Conservation (phyloP, 176 grass and related monocot genomes). For the Chloris gayana region DNA sequence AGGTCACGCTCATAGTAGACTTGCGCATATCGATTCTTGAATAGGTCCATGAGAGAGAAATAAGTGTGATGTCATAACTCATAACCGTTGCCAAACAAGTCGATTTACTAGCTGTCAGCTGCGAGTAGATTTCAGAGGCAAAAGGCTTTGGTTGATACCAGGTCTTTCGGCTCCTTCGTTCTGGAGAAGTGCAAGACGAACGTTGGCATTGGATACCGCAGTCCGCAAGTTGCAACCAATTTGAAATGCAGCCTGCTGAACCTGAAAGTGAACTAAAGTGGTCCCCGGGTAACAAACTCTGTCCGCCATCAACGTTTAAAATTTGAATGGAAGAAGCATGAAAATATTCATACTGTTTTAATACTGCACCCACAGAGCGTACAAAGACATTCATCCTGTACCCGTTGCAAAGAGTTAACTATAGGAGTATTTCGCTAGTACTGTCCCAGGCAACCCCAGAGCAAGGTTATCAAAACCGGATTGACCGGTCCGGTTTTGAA, state of each 20-base stretch:
- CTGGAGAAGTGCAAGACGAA: constrained; percentile 14
- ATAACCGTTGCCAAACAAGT: neutral
- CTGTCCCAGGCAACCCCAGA: too few relatives aligned
- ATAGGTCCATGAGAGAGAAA: neutral
- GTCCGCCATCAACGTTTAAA: constrained; percentile 38
- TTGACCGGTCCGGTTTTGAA: too few relatives aligned
- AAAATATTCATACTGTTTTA: neutral
- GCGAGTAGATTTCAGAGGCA: constrained; percentile 24
- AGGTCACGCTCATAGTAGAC: neutral
- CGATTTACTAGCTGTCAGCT: neutral
- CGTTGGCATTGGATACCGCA: constrained; percentile 13
- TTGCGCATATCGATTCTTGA: neutral
- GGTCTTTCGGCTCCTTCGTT: neutral
- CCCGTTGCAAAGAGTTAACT: neutral
- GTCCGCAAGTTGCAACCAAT: neutral
- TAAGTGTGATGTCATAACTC: neutral
- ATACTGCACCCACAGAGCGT: constrained; percentile 6
- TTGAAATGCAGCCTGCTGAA: constrained; percentile 17
- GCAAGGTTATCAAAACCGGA: too few relatives aligned
- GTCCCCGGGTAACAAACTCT: constrained; percentile 14
- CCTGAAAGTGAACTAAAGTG: neutral
- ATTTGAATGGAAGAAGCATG: constrained; percentile 33
- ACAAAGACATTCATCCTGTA: constrained; percentile 2
- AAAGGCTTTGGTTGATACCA: neutral
- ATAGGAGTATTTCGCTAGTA: too few relatives aligned